Base-by-base conservation (phyloP, 768 basidiomycete species). In the Zangia roseola region DNA sequence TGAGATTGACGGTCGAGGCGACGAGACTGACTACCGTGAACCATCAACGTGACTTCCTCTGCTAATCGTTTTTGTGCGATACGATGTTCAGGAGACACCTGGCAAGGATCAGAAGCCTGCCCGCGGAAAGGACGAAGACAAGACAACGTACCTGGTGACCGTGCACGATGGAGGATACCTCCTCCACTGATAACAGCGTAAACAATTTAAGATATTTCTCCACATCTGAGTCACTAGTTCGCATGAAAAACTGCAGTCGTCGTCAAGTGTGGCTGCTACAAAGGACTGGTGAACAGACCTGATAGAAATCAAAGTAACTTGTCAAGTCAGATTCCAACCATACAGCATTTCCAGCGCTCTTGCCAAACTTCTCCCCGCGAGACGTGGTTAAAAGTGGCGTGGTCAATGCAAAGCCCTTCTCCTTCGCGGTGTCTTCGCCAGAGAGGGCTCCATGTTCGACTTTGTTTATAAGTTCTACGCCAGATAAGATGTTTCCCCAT, bases 401-500 rank as follows among this genome's bases (percentile, higher is more conserved):
- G 0, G 95, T 97, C 40, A 99, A 67, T 2, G 93, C 95, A 63
- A 79, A 95, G 7, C 82, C 88, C 55, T 60, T 72, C 54, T 61
- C 52, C 28, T 57, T 68, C 52, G 48, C 10, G 17, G 13, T 17
- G 7, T 47, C 49, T 31, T 44, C 40, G 24, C 33, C 31, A 34
- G 43, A 45, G 19, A 28, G 24, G 6, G 42, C 10, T 25, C 43
- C 21, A 43, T 54, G 52, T 50, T 64, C 55, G 48, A 49, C 43
- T 78, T 71, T 83, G 46, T 82, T 79, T 60, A 98, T 94, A 48
- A 99, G 80, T 47, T 97, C 93, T 28, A 97, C 74, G 19, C 97
- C 97, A 23, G 91, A 89, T 25, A 95, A 71, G 55, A 99, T 97
- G 64, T 99, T 99, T 14, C 97, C 97, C 90, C 94, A 97, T 67